Percentiles rank a stretch among this genome's conserved stretches.
These are phyloP conservation scores for Trichomonascus vanleenenianus DNA, from an alignment of 805 yeast genomes.

Conservation along the genomic window DNA sequence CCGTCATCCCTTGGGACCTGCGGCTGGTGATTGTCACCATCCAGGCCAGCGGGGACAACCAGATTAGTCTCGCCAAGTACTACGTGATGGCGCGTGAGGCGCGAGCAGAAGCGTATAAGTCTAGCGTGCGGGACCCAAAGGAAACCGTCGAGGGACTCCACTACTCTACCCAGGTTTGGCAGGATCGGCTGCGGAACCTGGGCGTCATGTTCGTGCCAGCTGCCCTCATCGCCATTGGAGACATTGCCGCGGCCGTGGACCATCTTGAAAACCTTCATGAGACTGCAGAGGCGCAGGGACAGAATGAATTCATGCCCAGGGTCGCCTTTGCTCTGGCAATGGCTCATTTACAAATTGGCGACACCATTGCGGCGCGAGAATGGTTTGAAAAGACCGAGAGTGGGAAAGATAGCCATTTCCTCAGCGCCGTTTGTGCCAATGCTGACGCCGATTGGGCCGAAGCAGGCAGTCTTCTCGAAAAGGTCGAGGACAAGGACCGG, in stretches of 20 bases:
- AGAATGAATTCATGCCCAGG: slow-evolving; percentile 4
- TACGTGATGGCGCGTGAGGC: slow-evolving; percentile 31
- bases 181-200: slow-evolving; percentile 19
- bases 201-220: slow-evolving; percentile 27
- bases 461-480: slow-evolving; percentile 7
- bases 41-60: slow-evolving; percentile 28
- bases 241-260: slow-evolving; percentile 26
- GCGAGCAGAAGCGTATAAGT: slow-evolving; percentile 16
- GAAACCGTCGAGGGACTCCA: not conserved
- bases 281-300: slow-evolving; percentile 4
- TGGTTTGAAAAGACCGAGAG: slow-evolving; percentile 18
- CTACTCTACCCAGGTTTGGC: slow-evolving; percentile 13
- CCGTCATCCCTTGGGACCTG: slow-evolving; percentile 28
- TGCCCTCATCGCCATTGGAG: slow-evolving; percentile 27
- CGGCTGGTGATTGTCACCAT: slow-evolving; percentile 26
- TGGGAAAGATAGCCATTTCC: not conserved
- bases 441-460: slow-evolving; percentile 24
- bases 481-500: not conserved
- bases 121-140: not conserved
- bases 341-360: slow-evolving; percentile 22
- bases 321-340: slow-evolving; percentile 18
- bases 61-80: slow-evolving; percentile 25
- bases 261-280: slow-evolving; percentile 20
- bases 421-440: slow-evolving; percentile 16
- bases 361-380: slow-evolving; percentile 24